phyloP scores from a whole-genome alignment of 768 basidiomycete species.

The Suillus occidentalis region DNA sequence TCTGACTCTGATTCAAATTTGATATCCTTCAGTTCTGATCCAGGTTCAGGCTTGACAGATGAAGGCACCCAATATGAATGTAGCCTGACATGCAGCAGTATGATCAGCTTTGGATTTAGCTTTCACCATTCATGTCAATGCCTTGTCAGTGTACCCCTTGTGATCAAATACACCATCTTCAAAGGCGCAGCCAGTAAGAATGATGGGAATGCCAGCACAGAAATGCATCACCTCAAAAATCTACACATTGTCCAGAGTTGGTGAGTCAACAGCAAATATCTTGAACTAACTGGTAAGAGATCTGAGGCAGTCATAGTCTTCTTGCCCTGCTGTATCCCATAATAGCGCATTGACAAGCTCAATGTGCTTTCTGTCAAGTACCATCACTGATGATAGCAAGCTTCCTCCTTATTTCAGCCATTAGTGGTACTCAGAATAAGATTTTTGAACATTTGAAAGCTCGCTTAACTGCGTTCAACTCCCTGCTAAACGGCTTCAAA shows the following conservation, averaged over 20 bases:
- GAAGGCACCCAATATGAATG: no score
- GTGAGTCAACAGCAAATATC: conserved; percentile 99
- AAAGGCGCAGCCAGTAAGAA: conserved; percentile 80
- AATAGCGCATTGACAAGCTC: conserved; percentile 81
- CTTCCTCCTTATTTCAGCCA: conserved; percentile 98
- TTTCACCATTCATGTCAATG: conserved; percentile 71
- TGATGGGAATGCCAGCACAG: conserved; percentile 90
- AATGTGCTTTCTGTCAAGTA: conserved; percentile 97
- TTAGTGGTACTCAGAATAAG: no score
- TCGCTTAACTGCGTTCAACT: no score
- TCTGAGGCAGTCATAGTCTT: conserved; percentile 98
- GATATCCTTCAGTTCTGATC: no score
- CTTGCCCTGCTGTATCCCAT: conserved; percentile 99
- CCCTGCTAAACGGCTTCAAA: no score
- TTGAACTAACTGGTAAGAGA: conserved; percentile 85
- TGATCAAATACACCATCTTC: conserved; percentile 95
- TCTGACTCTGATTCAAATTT: no score
- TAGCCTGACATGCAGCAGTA: conserved; percentile 63
- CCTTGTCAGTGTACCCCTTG: conserved; percentile 86
- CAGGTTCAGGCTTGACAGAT: no score
- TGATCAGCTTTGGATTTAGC: conserved; percentile 83
- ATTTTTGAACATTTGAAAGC: no score
- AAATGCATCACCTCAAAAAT: conserved; percentile 99
- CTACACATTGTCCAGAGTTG: conserved; percentile 99
- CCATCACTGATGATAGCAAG: conserved; percentile 99